A percentile compares a stretch with the other conserved stretches of the same genome.
Conservation (phyloP, 2,329 filamentous ascomycete species). For the Aplosporella prunicola region DNA sequence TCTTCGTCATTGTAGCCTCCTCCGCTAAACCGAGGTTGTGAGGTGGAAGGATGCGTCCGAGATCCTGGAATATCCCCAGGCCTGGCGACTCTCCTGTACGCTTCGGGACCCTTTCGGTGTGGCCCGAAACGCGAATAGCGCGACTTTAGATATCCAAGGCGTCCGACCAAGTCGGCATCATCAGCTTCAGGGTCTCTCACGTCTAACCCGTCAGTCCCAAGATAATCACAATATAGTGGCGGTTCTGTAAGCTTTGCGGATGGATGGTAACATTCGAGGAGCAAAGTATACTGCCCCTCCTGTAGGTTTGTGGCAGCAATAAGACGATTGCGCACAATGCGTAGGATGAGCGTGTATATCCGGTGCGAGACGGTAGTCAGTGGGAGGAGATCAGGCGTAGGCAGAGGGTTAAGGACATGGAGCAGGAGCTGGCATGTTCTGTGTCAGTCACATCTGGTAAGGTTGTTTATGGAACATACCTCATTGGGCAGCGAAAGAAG, state of each 20-base stretch:
- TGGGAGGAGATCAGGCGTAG: slow-evolving; percentile 39
- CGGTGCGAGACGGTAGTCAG: slow-evolving; percentile 52
- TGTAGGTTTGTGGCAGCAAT: slow-evolving; percentile 46
- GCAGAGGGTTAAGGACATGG: slow-evolving; percentile 32
- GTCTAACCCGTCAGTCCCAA: slow-evolving; percentile 53
- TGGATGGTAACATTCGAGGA: slow-evolving; percentile 73
- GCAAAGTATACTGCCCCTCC: slow-evolving; percentile 51
- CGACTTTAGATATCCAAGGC: slow-evolving; percentile 25
- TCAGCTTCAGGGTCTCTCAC: slow-evolving; percentile 22
- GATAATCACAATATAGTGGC: slow-evolving; percentile 58
- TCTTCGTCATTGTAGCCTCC: slow-evolving; percentile 27
- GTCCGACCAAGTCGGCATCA: slow-evolving; percentile 16
- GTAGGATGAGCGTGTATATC: slow-evolving; percentile 53
- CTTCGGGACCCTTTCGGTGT: slow-evolving; percentile 21
- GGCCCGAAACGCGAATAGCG: slow-evolving; percentile 64
- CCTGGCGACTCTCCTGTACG: neutral
- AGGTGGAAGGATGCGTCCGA: slow-evolving; percentile 26
- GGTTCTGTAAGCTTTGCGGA: slow-evolving; percentile 59
- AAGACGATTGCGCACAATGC: slow-evolving; percentile 56
- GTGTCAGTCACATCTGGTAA: slow-evolving; percentile 10
- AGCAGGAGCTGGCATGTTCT: slow-evolving; percentile 29
- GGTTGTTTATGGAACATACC: slow-evolving; percentile 14
- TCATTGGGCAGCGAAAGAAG: slow-evolving; percentile 26
- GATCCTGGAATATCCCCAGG: slow-evolving; percentile 39
- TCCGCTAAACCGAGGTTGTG: slow-evolving; percentile 13